Percentiles rank a stretch among this genome's conserved stretches.
These are phyloP conservation scores for Coemansia sp. DNA, from an alignment of 192 early-diverging fungal genomes.

Conservation along the genomic window DNA sequence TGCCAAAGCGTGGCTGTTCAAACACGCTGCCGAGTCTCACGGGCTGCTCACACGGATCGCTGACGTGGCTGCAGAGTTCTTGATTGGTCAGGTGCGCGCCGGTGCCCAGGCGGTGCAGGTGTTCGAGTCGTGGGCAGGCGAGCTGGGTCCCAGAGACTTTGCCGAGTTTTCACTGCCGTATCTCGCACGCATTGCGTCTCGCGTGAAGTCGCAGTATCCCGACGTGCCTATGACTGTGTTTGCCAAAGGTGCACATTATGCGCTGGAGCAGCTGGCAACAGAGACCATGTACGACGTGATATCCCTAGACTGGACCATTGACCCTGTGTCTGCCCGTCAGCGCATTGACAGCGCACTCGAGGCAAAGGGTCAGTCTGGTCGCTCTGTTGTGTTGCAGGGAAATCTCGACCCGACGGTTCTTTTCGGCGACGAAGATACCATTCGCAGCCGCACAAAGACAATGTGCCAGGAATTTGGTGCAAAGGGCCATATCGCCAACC, in stretches of 20 bases:
- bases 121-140: slow-evolving; percentile 97
- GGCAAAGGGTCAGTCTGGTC: neutral
- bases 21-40: slow-evolving; percentile 72
- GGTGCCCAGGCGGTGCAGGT: slow-evolving; percentile 97
- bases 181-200: slow-evolving; percentile 72
- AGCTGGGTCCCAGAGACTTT: slow-evolving; percentile 82
- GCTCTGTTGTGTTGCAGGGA: slow-evolving; percentile 72
- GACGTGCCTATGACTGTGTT: slow-evolving; percentile 90
- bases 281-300: slow-evolving; percentile 79
- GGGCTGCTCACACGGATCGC: slow-evolving; percentile 77
- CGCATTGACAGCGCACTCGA: slow-evolving; percentile 22
- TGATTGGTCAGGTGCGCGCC: slow-evolving; percentile 91
- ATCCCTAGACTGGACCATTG: slow-evolving; percentile 89
- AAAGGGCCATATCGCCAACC: slow-evolving; percentile 83
- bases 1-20: slow-evolving; percentile 90
- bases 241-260: slow-evolving; percentile 90
- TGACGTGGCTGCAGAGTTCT: slow-evolving; percentile 80
- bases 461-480: slow-evolving; percentile 86
- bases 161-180: slow-evolving; percentile 88
- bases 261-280: slow-evolving; percentile 66
- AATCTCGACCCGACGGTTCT: slow-evolving; percentile 91
- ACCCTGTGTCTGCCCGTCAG: slow-evolving; percentile 55
- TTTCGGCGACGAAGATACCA: slow-evolving; percentile 72
- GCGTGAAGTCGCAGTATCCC: slow-evolving; percentile 65
- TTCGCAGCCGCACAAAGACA: slow-evolving; percentile 66